Evolutionary conservation across 192 early-diverging fungal species (phyloP), one percentile per base, ranked within the genome.

Genomic region (Lobosporangium transversale): DNA sequence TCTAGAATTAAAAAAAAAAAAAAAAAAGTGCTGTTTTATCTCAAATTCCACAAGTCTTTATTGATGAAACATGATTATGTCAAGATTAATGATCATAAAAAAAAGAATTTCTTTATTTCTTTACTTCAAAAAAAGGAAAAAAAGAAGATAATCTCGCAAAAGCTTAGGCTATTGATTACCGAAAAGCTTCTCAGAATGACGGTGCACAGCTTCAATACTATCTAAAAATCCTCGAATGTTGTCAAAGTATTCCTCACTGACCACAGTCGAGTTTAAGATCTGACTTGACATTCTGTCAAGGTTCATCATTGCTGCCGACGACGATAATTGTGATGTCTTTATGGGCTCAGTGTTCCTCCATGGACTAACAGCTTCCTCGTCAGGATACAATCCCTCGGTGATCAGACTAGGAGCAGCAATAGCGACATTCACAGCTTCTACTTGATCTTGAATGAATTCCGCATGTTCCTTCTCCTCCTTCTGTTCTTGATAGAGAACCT

Each of bases 221-320:
- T 76, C 73, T 53, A 76, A 53, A 50, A 76, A 76, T 7, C 73
- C 73, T 27, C 64, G 73, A 23, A 76, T 66, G 37, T 64, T 42
- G 29, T 76, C 65, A 76, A 76, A 76, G 59, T 76, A 76, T 40
- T 76, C 73, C 18, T 76, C 64, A 37, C 37, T 76, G 17, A 76
- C 65, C 3, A 50, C 44, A 6, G 51, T 36, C n/a, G 58, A 66
- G 51, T 43, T 45, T 53, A 76, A 15, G 32, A 76, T 76, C 47
- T 44, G 58, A 53, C 64, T 67, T 18, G 73, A 76, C 49, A 76
- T 27, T 17, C 17, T 37, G 64, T 67, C 26, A 43, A 76, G 35
- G 35, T 56, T 50, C 4, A 54, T 52, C n/a, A n/a, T n/a, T n/a
- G n/a, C n/a, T n/a, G n/a, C n/a, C n/a, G n/a, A n/a, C 2, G 64